Evolutionary conservation across 75 land plant species (phyloP).

Genomic region (Chamaecyparis obtusa): DNA sequence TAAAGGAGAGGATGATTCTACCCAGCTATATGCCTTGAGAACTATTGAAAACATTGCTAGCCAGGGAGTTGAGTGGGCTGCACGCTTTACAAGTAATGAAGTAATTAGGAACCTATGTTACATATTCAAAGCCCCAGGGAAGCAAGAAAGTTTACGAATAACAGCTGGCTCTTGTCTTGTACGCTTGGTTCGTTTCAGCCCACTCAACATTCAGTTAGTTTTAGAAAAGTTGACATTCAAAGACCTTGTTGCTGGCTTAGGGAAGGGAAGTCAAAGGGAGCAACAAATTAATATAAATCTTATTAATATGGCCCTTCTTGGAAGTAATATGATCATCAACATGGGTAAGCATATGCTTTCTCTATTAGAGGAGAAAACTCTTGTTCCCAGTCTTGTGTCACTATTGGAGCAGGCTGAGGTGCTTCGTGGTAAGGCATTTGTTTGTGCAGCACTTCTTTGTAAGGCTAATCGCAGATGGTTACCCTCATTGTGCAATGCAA

Average conservation of each 20-base stretch:
- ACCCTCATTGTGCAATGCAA: conserved; percentile 80
- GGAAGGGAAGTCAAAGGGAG: conserved; percentile 73
- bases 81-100: conserved; percentile 84
- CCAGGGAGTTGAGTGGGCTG: conserved; percentile 92
- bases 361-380: conserved; percentile 75
- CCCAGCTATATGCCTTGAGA: conserved; percentile 94
- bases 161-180: conserved; percentile 99
- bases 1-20: conserved; percentile 95
- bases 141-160: conserved; percentile 80
- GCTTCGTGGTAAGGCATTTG: conserved; percentile 82
- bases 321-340: conserved; percentile 55
- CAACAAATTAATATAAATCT: conserved; percentile 91
- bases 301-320: conserved; percentile 76
- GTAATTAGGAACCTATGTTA: conserved; percentile 81
- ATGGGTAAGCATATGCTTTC: conserved; percentile 58
- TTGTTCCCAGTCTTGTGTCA: conserved; percentile 71
- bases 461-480: conserved; percentile 85
- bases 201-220: conserved; percentile 64
- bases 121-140: conserved; percentile 75
- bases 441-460: conserved; percentile 88
- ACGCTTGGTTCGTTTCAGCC: conserved; percentile 80
- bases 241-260: conserved; percentile 62
- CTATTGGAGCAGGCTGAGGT: conserved; percentile 93
- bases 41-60: conserved; percentile 96
- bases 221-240: conserved; percentile 84